Evolutionary conservation across 139 green algal genomes (phyloP).

Genomic region (Closterium sp.): DNA sequence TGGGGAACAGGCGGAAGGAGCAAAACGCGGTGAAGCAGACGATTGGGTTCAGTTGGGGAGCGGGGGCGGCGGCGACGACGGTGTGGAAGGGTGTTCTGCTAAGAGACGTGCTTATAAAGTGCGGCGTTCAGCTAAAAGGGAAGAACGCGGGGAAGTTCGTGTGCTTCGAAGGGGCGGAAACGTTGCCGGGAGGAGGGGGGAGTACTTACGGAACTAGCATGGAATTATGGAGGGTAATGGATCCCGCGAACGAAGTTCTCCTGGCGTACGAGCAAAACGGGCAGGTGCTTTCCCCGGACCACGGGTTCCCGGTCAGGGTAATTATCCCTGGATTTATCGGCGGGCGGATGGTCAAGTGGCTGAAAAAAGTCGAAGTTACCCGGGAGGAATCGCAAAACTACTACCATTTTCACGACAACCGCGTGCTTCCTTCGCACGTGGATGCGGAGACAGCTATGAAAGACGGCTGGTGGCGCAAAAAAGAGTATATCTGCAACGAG

Average conservation of each 20-base stretch:
- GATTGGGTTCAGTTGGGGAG: slow-evolving; percentile 90
- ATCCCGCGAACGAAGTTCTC: slow-evolving; percentile 69
- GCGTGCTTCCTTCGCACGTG: slow-evolving; percentile 89
- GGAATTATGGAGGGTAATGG: slow-evolving; percentile 55
- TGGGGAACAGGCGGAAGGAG: slow-evolving; percentile 95
- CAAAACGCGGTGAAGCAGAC: slow-evolving; percentile 98
- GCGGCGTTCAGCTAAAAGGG: not conserved
- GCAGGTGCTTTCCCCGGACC: slow-evolving; percentile 67
- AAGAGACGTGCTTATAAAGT: slow-evolving; percentile 71
- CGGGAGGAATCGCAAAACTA: slow-evolving; percentile 81
- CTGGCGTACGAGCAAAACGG: slow-evolving; percentile 79
- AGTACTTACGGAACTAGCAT: slow-evolving; percentile 39
- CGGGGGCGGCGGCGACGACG: slow-evolving; percentile 62
- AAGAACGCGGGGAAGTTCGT: slow-evolving; percentile 28
- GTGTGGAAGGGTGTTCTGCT: slow-evolving; percentile 93
- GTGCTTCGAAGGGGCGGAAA: slow-evolving; percentile 52
- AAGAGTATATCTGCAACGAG: slow-evolving; percentile 98
- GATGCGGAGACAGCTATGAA: slow-evolving; percentile 75
- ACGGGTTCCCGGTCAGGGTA: slow-evolving; percentile 77
- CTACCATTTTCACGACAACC: slow-evolving; percentile 98
- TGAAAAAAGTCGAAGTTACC: slow-evolving; percentile 81
- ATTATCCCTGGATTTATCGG: slow-evolving; percentile 88
- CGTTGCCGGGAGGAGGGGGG: slow-evolving; percentile 34
- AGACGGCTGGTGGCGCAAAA: slow-evolving; percentile 89
- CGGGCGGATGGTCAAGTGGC: slow-evolving; percentile 86